Evolutionary conservation across 2,329 filamentous ascomycete genomes (phyloP).

Genomic region (Diaporthe citrichinensis): DNA sequence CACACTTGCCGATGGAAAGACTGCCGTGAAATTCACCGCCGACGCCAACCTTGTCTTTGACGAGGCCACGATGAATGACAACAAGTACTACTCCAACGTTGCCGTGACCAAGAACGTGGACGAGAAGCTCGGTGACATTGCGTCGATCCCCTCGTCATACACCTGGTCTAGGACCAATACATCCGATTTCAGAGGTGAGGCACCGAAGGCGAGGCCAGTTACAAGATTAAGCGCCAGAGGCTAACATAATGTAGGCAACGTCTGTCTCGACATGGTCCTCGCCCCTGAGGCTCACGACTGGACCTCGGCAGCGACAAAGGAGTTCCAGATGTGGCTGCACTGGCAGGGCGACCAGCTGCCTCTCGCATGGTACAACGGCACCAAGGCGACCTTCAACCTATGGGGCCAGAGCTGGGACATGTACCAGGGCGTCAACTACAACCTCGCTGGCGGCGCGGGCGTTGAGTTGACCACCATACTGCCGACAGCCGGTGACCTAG

Average conservation of each 20-base stretch:
- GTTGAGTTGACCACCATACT: slow-evolving; percentile 32
- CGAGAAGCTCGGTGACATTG: slow-evolving; percentile 29
- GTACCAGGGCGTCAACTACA: slow-evolving; percentile 38
- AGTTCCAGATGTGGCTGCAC: slow-evolving; percentile 36
- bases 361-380: slow-evolving; percentile 36
- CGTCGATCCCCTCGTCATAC: slow-evolving; percentile 31
- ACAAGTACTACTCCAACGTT: slow-evolving; percentile 37
- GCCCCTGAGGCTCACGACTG: slow-evolving; percentile 26
- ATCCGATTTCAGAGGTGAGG: slow-evolving; percentile 25
- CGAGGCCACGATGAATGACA: slow-evolving; percentile 34
- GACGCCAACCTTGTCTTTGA: slow-evolving; percentile 34
- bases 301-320: slow-evolving; percentile 34
- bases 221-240: not conserved
- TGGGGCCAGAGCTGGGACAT: slow-evolving; percentile 36
- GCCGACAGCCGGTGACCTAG: slow-evolving; percentile 11
- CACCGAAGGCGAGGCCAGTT: not conserved
- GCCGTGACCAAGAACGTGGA: slow-evolving; percentile 28
- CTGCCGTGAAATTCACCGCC: slow-evolving; percentile 31
- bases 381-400: slow-evolving; percentile 34
- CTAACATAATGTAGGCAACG: slow-evolving; percentile 15
- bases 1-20: slow-evolving; percentile 29
- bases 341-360: slow-evolving; percentile 36
- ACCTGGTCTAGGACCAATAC: slow-evolving; percentile 37
- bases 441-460: slow-evolving; percentile 26
- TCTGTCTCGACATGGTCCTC: slow-evolving; percentile 30